Evolutionary conservation across 2,329 filamentous ascomycete species (phyloP).

Genomic region (Neurospora crassa): DNA sequence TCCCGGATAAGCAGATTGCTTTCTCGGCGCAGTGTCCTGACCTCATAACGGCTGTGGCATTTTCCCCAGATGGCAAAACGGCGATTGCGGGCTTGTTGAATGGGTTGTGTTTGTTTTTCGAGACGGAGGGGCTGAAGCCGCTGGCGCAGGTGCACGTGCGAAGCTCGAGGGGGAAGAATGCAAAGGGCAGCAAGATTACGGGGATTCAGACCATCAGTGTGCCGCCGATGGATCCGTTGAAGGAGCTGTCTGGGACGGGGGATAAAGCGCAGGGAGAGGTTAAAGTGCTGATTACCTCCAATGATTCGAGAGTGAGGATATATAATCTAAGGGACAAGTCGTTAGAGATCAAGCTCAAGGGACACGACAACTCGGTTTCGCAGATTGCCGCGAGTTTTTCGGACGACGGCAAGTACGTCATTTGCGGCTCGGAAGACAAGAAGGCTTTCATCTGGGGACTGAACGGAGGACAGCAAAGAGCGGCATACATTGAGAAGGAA

Average conservation of each 20-base stretch:
- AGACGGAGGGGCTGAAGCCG: conserved; percentile 80
- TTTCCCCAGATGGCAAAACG: conserved; percentile 83
- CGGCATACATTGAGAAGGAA: conserved; percentile 64
- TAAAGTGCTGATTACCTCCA: conserved; percentile 85
- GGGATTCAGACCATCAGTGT: conserved; percentile 70
- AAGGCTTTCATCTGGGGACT: conserved; percentile 85
- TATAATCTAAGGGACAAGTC: conserved; percentile 82
- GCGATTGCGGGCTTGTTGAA: conserved; percentile 82
- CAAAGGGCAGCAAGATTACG: conserved; percentile 95
- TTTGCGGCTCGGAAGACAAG: conserved; percentile 87
- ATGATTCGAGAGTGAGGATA: conserved; percentile 83
- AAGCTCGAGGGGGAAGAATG: conserved; percentile 83
- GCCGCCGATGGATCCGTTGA: conserved; percentile 28
- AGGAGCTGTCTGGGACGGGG: conserved; percentile 26
- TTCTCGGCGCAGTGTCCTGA: conserved; percentile 70
- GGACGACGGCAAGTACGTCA: conserved; percentile 76
- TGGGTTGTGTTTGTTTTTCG: conserved; percentile 81
- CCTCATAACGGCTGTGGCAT: conserved; percentile 88
- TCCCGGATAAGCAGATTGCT: conserved; percentile 89
- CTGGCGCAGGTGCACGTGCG: conserved; percentile 86
- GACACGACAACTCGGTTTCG: conserved; percentile 79
- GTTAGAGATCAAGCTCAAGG: conserved; percentile 82
- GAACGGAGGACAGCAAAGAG: conserved; percentile 35
- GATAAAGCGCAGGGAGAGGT: conserved; percentile 44
- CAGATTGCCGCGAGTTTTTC: conserved; percentile 87